Evolutionary conservation across 169 alveolate species (phyloP), one percentile per base, ranked within the genome.

Genomic region (Plasmodium knowlesi): DNA sequence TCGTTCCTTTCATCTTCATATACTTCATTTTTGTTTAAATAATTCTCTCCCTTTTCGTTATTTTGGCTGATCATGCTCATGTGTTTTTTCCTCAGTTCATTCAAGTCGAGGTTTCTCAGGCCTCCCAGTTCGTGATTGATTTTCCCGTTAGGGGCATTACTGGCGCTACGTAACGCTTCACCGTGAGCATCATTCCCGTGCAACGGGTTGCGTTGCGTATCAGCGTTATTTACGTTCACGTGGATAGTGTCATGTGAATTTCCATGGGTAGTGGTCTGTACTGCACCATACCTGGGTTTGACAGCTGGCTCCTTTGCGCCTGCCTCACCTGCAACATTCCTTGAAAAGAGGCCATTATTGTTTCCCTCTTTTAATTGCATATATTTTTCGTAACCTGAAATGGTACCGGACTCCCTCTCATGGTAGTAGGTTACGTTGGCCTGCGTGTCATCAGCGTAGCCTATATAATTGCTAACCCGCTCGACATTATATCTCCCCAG

Each of bases 321-420:
- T 46, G 14, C 6, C 14, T 85, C 85, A n/a, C 5, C 80, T 22
- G 53, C 22, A 34, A 22, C 37, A 71, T 70, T 83, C 46, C 76
- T 83, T 16, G 30, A 67, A 19, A 74, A 34, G 32, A 74, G 28
- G 37, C 61, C 83, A 83, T 70, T 83, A 57, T 41, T 70, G 28
- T 57, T 88, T 8, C 71, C 85, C 34, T 88, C 57, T 67, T 61
- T 88, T 39, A 61, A 22, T 30, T 88, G 54, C 67, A 88, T 25
- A 88, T 88, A 88, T 78, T 79, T 88, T 39, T 88, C 94, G 71
- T 88, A 88, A 1, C 83, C 89, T 88, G 82, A 78, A 78, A 78
- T 67, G 37, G 50, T 34, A 5, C 82, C 54, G 16, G 74, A n/a
- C 19, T 79, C 88, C 12, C 82, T 80, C 8, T 78, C 88, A 12